These are phyloP conservation scores for Excoecaria cochinchinensis DNA, from an alignment of 345 rosid genomes.

Conservation along the genomic window DNA sequence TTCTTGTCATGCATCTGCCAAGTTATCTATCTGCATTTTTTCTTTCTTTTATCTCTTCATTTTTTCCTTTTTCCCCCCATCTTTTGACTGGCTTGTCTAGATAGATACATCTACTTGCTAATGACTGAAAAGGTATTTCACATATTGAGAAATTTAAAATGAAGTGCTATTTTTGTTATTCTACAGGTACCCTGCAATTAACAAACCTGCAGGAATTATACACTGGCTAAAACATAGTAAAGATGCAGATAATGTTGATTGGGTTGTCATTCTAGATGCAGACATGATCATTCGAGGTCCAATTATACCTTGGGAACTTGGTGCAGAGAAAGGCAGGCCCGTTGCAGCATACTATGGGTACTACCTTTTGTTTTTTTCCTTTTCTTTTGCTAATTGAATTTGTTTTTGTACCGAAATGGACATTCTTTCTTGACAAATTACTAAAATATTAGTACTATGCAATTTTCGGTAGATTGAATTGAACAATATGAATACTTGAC, in stretches of 20 bases:
- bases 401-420: neutral
- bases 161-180: neutral
- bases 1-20: neutral
- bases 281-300: slow-evolving; percentile 97
- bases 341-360: slow-evolving; percentile 95
- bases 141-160: neutral
- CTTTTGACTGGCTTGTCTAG: neutral
- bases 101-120: neutral
- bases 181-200: slow-evolving; percentile 93
- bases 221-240: slow-evolving; percentile 93
- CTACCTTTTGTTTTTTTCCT: neutral
- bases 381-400: neutral
- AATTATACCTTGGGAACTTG: slow-evolving; percentile 92
- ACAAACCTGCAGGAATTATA: slow-evolving; percentile 91
- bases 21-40: neutral
- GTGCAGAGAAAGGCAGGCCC: slow-evolving; percentile 83
- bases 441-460: neutral
- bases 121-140: neutral
- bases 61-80: neutral
- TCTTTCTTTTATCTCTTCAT: neutral
- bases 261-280: slow-evolving; percentile 98
- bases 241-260: slow-evolving; percentile 83
- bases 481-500: neutral
- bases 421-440: neutral
- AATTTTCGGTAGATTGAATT: neutral